Evolutionary conservation across 2,329 filamentous ascomycete species (phyloP).

Genomic region (Penicillium verrucosum): DNA sequence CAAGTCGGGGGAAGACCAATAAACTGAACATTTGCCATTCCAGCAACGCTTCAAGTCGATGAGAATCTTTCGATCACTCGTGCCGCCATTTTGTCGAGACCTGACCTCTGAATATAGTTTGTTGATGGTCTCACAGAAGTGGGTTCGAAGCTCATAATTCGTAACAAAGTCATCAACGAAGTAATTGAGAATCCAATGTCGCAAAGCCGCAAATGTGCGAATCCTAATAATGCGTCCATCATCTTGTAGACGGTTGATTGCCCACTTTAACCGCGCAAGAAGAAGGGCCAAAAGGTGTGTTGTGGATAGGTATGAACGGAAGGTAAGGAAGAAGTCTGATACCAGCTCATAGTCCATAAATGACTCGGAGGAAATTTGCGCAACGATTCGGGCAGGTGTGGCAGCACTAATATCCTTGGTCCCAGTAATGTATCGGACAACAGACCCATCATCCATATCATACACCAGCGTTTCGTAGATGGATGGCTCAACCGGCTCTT

Average conservation of each 20-base stretch:
- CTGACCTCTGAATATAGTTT: constrained; percentile 53
- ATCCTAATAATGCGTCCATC: constrained; percentile 92
- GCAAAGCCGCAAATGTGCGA: constrained; percentile 87
- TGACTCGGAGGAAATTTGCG: constrained; percentile 91
- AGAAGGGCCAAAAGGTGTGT: constrained; percentile 77
- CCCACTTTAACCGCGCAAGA: constrained; percentile 82
- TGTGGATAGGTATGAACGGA: constrained; percentile 77
- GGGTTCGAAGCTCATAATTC: constrained; percentile 67
- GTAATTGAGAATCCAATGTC: constrained; percentile 98
- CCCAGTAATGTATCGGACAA: constrained; percentile 75
- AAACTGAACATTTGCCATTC: constrained; percentile 83
- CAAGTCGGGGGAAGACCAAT: constrained; percentile 76
- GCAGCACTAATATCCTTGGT: constrained; percentile 79
- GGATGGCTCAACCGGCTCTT: constrained; percentile 59
- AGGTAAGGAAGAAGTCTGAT: constrained; percentile 97
- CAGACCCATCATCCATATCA: constrained; percentile 74
- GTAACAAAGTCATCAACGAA: constrained; percentile 90
- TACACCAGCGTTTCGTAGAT: constrained; percentile 81
- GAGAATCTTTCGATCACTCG: constrained; percentile 77
- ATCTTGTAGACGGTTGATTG: constrained; percentile 73
- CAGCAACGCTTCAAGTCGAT: constrained; percentile 96
- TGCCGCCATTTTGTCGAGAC: constrained; percentile 51
- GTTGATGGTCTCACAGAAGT: constrained; percentile 81
- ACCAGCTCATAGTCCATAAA: constrained; percentile 96
- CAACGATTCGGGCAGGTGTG: constrained; percentile 84